Evolutionary conservation across 768 basidiomycete species (phyloP), one percentile per base, ranked within the genome.

Genomic region (Macrolepiota dolichaula): DNA sequence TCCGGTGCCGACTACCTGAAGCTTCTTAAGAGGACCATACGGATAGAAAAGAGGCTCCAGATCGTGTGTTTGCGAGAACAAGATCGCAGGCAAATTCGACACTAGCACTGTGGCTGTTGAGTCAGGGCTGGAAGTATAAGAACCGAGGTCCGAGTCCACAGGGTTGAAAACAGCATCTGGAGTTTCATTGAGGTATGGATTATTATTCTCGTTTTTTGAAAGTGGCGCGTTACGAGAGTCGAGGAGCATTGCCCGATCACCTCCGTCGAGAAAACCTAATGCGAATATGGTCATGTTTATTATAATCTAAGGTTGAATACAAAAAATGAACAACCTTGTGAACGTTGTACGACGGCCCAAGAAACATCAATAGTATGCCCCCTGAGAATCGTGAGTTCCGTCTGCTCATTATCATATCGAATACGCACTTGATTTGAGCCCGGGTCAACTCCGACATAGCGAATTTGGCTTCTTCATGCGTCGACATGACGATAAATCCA

Each of bases 331-430:
- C 19, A 36, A 89, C 90, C 91, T 80, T 88, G 86, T 63, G 91
- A 93, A 49, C 91, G 89, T 65, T 93, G 91, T 38, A 93, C 91
- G 24, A 93, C 91, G 17, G 91, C 91, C 91, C 91, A 93, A 5
- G 91, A 92, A 55, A 93, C 83, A 69, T 93, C 91, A 50, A 93
- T 83, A 19, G 81, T 78, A 67, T 92, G 87, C 6, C 90, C 89
- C 68, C 88, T 92, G 52, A 12, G 36, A 40, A 44, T 12, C 53
- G 51, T 47, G 49, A 42, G 63, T 57, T 59, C 64, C 36, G 13
- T 64, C 61, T 50, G 35, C 6, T 17, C 17, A 32, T 22, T 36
- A 3, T n/a, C 38, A 12, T 12, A 17, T 44, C 19, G 38, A 53
- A 59, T 9, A 64, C 79, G 58, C 65, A 90, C 90, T 87, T 88